A percentile compares a stretch with the other conserved stretches of the same genome.
These are phyloP conservation scores for Sugiyamaella xylanicola DNA, from an alignment of 1,139 yeast genomes.

Conservation along the genomic window DNA sequence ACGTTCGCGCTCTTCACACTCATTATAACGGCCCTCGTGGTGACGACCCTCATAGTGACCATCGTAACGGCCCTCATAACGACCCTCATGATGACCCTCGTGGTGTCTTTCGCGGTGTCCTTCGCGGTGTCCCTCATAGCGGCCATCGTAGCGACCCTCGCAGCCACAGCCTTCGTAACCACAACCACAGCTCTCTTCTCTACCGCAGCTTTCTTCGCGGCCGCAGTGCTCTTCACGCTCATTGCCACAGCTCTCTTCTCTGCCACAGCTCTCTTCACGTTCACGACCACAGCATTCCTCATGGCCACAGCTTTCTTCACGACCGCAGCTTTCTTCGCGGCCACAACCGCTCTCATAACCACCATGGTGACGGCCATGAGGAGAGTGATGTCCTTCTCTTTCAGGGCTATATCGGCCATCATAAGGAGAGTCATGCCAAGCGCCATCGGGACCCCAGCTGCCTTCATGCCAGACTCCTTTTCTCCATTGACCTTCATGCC, in stretches of 20 bases:
- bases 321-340: background rate
- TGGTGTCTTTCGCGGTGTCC: background rate
- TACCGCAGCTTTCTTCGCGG: background rate
- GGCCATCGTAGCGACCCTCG: slow-evolving; percentile 13
- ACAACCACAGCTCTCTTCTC: background rate
- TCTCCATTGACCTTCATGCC: slow-evolving; percentile 15
- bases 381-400: background rate
- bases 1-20: background rate
- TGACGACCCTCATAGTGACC: background rate
- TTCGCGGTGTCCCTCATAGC: slow-evolving; percentile 1
- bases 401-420: background rate
- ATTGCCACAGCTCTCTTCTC: background rate
- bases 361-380: background rate
- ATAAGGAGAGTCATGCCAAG: slow-evolving; percentile 12
- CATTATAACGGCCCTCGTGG: background rate
- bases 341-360: slow-evolving; percentile 6
- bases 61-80: background rate
- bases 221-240: background rate
- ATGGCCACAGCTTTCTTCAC: background rate
- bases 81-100: background rate
- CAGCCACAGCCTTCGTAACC: background rate
- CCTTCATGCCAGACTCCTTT: slow-evolving; percentile 17
- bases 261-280: background rate
- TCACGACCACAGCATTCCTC: background rate
- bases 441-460: slow-evolving; percentile 11